Conservation (phyloP, 169 alveolate genomes). For the Cyclospora cayetanensis region DNA sequence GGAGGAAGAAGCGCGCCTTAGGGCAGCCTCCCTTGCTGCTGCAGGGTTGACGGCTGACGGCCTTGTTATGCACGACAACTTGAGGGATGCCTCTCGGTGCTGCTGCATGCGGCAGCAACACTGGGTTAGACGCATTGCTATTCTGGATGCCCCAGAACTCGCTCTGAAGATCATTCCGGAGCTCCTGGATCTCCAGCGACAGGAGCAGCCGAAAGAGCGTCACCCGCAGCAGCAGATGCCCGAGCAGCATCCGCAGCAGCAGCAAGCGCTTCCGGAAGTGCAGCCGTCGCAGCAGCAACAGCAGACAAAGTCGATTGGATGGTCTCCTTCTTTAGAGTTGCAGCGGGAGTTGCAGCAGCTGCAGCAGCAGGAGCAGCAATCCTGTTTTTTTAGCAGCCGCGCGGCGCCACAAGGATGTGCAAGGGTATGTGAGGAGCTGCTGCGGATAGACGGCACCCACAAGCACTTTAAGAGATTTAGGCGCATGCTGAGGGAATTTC, state of each 20-base stretch:
- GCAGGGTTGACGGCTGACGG: neutral
- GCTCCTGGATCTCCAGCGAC: neutral
- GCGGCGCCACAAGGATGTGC: neutral
- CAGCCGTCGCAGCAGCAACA: neutral
- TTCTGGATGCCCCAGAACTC: neutral
- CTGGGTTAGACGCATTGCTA: neutral
- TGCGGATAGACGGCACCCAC: neutral
- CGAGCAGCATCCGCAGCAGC: conserved; percentile 14
- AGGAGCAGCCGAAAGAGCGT: neutral
- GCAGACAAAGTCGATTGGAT: neutral
- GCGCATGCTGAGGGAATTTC: neutral
- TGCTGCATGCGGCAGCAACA: too few relatives aligned
- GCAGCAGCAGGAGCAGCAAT: neutral
- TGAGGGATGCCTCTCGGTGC: neutral
- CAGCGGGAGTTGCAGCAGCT: neutral
- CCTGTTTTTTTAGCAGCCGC: too few relatives aligned
- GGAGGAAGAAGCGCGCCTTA: neutral
- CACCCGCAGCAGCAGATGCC: conserved; percentile 5
- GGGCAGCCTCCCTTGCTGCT: neutral
- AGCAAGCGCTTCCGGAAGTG: neutral
- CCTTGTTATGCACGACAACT: neutral
- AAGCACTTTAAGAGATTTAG: neutral
- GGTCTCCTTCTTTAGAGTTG: neutral
- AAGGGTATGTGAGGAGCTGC: neutral
- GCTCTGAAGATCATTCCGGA: neutral